Percentiles rank a stretch among this genome's conserved stretches.
phyloP scores from a whole-genome alignment of 2,329 filamentous ascomycete species.

The Fusarium poae region DNA sequence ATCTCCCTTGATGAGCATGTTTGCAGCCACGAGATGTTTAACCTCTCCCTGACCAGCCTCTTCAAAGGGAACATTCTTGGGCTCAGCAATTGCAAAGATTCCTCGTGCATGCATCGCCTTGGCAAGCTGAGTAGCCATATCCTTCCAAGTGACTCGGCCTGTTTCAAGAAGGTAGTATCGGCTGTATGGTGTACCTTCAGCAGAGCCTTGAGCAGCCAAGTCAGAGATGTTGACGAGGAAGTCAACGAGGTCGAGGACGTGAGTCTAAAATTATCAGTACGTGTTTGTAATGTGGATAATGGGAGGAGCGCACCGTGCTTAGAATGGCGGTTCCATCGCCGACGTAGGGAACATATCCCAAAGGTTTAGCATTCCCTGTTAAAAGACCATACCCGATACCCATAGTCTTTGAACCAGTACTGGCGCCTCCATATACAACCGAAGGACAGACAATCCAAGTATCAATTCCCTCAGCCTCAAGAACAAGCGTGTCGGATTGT shows the following conservation, averaged over 20 bases:
- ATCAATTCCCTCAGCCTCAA: conserved; percentile 4
- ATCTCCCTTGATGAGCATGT: conserved; percentile 25
- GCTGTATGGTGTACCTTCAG: conserved; percentile 8
- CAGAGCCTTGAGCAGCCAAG: not conserved
- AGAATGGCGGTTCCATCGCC: conserved; percentile 9
- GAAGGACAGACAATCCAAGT: conserved; percentile 14
- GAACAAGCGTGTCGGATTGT: conserved; percentile 3
- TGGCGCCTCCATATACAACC: conserved; percentile 8
- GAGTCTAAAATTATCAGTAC: not conserved
- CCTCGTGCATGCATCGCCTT: conserved; percentile 9
- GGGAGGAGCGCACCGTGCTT: not conserved
- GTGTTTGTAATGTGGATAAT: fast-evolving
- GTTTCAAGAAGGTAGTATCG: conserved; percentile 26
- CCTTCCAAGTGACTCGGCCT: conserved; percentile 10
- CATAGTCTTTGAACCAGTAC: not conserved
- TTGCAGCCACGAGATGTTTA: conserved; percentile 14
- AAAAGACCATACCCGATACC: conserved; percentile 12
- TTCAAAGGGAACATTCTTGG: conserved; percentile 6
- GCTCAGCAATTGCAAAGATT: not conserved
- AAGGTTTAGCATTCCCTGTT: conserved; percentile 3
- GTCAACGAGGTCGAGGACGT: conserved; percentile 5
- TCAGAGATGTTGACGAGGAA: conserved; percentile 15
- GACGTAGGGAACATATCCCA: conserved; percentile 12
- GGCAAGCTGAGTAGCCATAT: conserved; percentile 8
- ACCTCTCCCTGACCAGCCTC: conserved; percentile 20